Conservation (phyloP, 768 basidiomycete species). For the Podaxis mareebaensis region DNA sequence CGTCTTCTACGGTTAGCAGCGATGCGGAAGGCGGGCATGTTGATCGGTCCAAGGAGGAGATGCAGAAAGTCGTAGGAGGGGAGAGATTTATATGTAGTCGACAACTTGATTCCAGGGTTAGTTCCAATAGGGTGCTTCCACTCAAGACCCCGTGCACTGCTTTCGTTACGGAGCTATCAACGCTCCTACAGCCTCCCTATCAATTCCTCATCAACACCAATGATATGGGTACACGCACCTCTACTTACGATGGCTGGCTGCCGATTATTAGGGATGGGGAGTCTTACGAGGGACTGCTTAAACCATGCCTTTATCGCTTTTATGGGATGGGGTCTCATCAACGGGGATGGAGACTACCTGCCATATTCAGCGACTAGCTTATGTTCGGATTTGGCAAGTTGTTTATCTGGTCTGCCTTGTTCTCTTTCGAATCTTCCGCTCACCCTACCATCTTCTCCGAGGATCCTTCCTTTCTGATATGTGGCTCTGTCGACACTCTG, state of each 20-base stretch:
- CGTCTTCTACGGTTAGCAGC: slow-evolving; percentile 12
- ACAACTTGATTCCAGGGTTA: background rate
- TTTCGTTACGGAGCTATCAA: slow-evolving; percentile 9
- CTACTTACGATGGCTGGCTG: slow-evolving; percentile 5
- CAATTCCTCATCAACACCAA: slow-evolving; percentile 1
- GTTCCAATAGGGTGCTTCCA: slow-evolving; percentile 5
- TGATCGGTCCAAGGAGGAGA: slow-evolving; percentile 7
- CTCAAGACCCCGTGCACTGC: slow-evolving; percentile 8
- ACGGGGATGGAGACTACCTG: background rate
- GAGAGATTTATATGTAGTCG: slow-evolving; percentile 7
- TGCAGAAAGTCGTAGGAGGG: background rate
- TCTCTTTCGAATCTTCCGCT: background rate
- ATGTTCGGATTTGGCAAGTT: slow-evolving; percentile 9
- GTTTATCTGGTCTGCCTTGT: slow-evolving; percentile 10
- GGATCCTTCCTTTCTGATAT: slow-evolving; percentile 8
- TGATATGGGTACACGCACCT: slow-evolving; percentile 10
- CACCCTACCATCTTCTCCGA: slow-evolving; percentile 4
- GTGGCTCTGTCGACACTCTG: background rate
- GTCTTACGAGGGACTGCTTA: background rate
- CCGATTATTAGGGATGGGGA: background rate
- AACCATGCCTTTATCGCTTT: slow-evolving; percentile 5
- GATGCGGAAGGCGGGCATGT: slow-evolving; percentile 11
- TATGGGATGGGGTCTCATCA: background rate
- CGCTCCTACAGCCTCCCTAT: slow-evolving; percentile 7
- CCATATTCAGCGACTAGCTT: slow-evolving; percentile 7